These are phyloP conservation scores for Nannochloropsis salina DNA, from an alignment of 108 stramenopile species.

Conservation along the genomic window DNA sequence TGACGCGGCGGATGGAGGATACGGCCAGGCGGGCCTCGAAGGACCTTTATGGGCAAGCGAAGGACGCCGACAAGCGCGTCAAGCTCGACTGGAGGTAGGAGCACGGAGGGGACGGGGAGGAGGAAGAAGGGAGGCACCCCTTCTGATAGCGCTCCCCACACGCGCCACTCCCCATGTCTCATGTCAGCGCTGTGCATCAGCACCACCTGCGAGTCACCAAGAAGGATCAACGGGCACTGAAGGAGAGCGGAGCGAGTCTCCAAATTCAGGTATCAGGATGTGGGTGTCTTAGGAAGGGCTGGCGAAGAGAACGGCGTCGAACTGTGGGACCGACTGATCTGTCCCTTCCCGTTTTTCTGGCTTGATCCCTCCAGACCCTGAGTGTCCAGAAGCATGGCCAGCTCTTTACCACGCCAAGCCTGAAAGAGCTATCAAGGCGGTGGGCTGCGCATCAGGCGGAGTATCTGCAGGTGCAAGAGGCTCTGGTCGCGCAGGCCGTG, in stretches of 20 bases:
- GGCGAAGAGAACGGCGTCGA: background rate
- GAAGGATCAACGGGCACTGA: conserved; percentile 38
- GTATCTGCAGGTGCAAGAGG: conserved; percentile 36
- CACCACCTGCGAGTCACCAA: conserved; percentile 50
- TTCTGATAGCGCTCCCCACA: too few relatives aligned
- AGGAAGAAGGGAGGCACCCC: background rate
- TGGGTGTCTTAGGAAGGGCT: background rate
- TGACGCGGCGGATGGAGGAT: background rate
- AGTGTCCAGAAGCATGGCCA: background rate
- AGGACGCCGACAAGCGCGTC: background rate
- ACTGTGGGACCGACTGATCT: background rate
- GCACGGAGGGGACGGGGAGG: background rate
- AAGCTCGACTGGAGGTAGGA: conserved; percentile 6
- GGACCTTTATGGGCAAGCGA: background rate
- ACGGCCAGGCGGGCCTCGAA: background rate
- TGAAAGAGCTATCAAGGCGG: conserved; percentile 29
- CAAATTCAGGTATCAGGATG: conserved; percentile 10
- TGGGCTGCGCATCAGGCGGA: conserved; percentile 36
- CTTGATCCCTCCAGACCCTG: conserved; percentile 34
- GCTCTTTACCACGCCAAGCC: conserved; percentile 44
- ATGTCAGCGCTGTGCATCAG: conserved; percentile 35
- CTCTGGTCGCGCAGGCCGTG: conserved; percentile 39
- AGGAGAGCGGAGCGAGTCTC: conserved; percentile 16
- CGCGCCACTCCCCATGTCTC: too few relatives aligned
- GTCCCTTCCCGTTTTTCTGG: conserved; percentile 3